Evolutionary conservation across 106 monocot genomes (phyloP), one percentile per base, ranked within the genome.

Genomic region (Acorus calamus): DNA sequence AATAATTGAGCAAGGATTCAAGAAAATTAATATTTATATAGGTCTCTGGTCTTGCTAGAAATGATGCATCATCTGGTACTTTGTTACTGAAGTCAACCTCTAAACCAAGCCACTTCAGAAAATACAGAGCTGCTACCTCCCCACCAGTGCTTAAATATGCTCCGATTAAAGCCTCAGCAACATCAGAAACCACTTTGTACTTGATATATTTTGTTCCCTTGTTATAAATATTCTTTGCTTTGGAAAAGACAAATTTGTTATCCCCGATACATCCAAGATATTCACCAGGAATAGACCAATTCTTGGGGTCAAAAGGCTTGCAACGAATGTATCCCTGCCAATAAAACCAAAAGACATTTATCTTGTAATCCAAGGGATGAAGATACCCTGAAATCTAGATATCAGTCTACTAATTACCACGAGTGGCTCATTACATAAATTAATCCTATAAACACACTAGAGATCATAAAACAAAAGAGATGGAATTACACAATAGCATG

Each of bases 141-240:
- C 84, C 84, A 56, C 55, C 69, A 62, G 73, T 7, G 68, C 63
- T 80, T 47, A 88, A 76, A 50, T 57, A 80, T 45, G 70, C 81
- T 44, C 88, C 88, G 7, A 88, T 76, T 11, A 88, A 46, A 14
- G 88, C 84, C 60, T 88, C 88, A 46, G 81, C 76, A 50, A 52
- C 63, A 68, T 88, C 88, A 43, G 88, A 80, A 45, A 88, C 57
- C 1, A 52, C 63, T 53, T 88, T 88, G 67, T 61, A 63, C 62
- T 81, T 81, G 1, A 88, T 81, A 51, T 14, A 56, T 49, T 72
- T 75, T 56, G 14, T 70, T 56, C 73, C 71, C 60, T 11, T 47
- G 11, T 14, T 76, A 69, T 76, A 80, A 53, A 78, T 41, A 55
- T 72, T 47, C 47, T 66, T 69, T 4, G 59, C 60, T 58, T 7